A percentile compares a stretch with the other conserved stretches of the same genome.
These are phyloP conservation scores for Pleurotus pulmonarius DNA, from an alignment of 768 basidiomycete species.

Conservation along the genomic window DNA sequence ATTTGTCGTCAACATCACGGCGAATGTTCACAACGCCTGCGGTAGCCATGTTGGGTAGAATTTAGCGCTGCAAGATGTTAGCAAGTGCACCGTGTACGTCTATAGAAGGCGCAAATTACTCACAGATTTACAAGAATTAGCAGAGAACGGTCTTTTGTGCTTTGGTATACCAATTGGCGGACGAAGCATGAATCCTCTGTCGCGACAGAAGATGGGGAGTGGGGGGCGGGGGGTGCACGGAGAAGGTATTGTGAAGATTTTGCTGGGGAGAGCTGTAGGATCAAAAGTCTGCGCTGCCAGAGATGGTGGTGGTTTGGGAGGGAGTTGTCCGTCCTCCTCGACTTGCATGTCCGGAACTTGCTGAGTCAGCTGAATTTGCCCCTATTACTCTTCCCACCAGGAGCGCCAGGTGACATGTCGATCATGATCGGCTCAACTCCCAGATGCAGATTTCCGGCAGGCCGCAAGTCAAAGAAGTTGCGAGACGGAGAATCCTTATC, in stretches of 20 bases:
- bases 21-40: conserved; percentile 87
- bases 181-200: conserved; percentile 93
- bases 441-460: no score
- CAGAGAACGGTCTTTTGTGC: conserved; percentile 53
- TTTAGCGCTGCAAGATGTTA: conserved; percentile 52
- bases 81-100: not conserved
- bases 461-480: no score
- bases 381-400: no score
- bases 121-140: conserved; percentile 49
- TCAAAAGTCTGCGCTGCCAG: conserved; percentile 8
- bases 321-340: not conserved
- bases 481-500: no score
- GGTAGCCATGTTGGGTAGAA: conserved; percentile 79
- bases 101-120: conserved; percentile 14
- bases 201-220: conserved; percentile 56
- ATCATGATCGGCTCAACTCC: no score
- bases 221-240: conserved; percentile 38
- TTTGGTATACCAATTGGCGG: conserved; percentile 72
- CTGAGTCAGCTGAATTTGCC: no score
- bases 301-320: conserved; percentile 6
- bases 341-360: no score
- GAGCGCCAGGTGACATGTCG: no score
- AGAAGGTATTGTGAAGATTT: conserved; percentile 62
- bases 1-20: conserved; percentile 95
- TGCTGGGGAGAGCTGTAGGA: conserved; percentile 17